A percentile compares a stretch with the other conserved stretches of the same genome.
Conservation (phyloP, 2,329 filamentous ascomycete genomes). For the Aureobasidium zeae region DNA sequence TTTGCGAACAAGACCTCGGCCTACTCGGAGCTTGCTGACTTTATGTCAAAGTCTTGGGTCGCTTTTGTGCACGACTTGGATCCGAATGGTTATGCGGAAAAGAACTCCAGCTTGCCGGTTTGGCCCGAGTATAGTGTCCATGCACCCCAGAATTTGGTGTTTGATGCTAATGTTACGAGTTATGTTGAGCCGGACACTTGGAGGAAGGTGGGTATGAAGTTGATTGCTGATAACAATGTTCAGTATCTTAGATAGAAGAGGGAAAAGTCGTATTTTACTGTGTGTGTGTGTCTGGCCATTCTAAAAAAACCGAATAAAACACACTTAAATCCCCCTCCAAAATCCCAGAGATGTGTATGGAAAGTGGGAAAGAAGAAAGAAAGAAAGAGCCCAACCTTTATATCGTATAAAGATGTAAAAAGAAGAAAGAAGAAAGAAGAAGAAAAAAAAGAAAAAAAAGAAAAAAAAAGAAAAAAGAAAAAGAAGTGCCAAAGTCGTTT, state of each 20-base stretch:
- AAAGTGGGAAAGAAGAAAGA: too few relatives aligned
- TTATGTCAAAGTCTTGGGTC: conserved; percentile 39
- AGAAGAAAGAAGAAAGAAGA: too few relatives aligned
- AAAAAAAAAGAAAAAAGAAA: too few relatives aligned
- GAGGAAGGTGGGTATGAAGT: conserved; percentile 36
- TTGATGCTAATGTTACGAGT: conserved; percentile 36
- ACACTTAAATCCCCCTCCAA: too few relatives aligned
- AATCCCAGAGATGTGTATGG: too few relatives aligned
- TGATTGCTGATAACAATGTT: conserved; percentile 26
- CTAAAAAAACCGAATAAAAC: too few relatives aligned
- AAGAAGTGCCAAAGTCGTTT: too few relatives aligned
- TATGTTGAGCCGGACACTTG: conserved; percentile 36
- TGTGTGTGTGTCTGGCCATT: too few relatives aligned
- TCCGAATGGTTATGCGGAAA: conserved; percentile 28
- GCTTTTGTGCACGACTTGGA: conserved; percentile 36
- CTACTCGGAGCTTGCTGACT: conserved; percentile 32
- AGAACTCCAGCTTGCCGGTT: conserved; percentile 18
- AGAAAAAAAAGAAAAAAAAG: too few relatives aligned
- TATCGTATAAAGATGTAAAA: too few relatives aligned
- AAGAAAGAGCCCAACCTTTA: too few relatives aligned
- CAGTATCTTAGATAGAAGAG: conserved; percentile 14
- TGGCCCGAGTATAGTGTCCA: conserved; percentile 32
- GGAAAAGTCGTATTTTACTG: not conserved
- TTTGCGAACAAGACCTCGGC: conserved; percentile 29
- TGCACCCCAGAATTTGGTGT: conserved; percentile 35